Evolutionary conservation across 352 stramenopile genomes (phyloP), one percentile per base, ranked within the genome.

Genomic region (Pythium phragmitis): DNA sequence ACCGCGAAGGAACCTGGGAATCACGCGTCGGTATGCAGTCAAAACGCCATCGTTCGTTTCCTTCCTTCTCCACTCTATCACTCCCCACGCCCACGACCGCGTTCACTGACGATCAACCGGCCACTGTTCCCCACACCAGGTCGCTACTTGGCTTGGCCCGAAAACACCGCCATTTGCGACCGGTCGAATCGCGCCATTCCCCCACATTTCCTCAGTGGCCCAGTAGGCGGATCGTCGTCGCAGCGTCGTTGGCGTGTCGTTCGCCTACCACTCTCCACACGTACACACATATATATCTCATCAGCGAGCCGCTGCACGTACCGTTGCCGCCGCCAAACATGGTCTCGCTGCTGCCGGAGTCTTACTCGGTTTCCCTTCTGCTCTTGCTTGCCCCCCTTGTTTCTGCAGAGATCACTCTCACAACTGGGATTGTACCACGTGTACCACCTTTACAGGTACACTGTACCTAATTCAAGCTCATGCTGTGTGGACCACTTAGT

Each of bases 1-100:
- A 53, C 52, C 26, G 57, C 65, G 51, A 71, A 71, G 39, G 51
- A 60, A 67, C 65, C 65, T 71, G 65, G 55, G 57, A n/a, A 53
- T 16, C 61, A 48, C 55, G 46, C 19, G 62, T 68, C 62, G 62
- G 62, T 63, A 67, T 55, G 41, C 41, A 49, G 45, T 39, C n/a
- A 17, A 45, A 21, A 41, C 23, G 28, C 26, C 49, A 42, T 11
- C 14, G 5, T 43, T 43, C 33, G 1, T 12, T 53, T 39, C 4
- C 30, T 42, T 12, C 34, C 13, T 42, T 7, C 41, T 16, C 6
- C n/a, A 33, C 28, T 57, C 33, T 23, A 23, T 45, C 50, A 33
- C n/a, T 33, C 30, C 8, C 50, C 12, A 28, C 5, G 26, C 4
- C 34, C 17, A 28, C 49, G 30, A 43, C 49, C 3, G 9, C 50